Base-by-base conservation (phyloP, 2,329 filamentous ascomycete genomes). In the Kalmusia sp. region DNA sequence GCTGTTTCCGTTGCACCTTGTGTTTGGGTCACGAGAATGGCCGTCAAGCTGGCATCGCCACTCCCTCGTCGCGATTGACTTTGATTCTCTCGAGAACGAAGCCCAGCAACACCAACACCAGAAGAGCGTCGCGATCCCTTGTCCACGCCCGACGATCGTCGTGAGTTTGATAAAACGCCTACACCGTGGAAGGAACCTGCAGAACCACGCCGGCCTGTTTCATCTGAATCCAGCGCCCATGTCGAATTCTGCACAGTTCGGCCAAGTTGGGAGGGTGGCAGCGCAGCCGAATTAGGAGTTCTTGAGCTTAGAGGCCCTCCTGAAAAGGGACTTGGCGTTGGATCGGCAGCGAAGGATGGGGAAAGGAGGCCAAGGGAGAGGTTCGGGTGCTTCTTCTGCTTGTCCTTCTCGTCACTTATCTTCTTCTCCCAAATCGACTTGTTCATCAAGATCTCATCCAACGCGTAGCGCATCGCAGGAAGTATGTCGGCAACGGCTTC, bases 401-500 rank as follows among this genome's bases (percentile, higher is more conserved):
- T 82, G 31, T 80, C 78, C 68, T 87, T 85, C 61, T 89, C 88
- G 44, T 87, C 80, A 31, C 83, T 80, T 35, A 93, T 84, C 58
- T 83, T 86, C 41, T 77, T 77, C 62, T 91, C 84, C 83, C 96
- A 98, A 5, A 88, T 80, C 2, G 77, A 76, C 72, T 89, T 90
- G 74, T 98, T 98, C 52, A 78, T 78, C 45, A 90, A 82, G 21
- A 98, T 87, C 74, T 96, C 92, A 22, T 90, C 85, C 11, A 96
- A 88, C 11, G 89, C 91, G 73, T 96, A 97, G 45, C 82, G 80
- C 86, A 98, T 91, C 19, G 84, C 85, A 2, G 95, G 93, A 67
- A 98, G 83, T 30, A 98, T 84, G 63, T 96, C 90, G 25, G 91
- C 87, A 6, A 98, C 88, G 6, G 90, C 91, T 69, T 92, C 87